Percentiles rank a stretch among this genome's conserved stretches.
Conservation (phyloP, 495 filamentous ascomycete species). For the Penicillium fimorum region DNA sequence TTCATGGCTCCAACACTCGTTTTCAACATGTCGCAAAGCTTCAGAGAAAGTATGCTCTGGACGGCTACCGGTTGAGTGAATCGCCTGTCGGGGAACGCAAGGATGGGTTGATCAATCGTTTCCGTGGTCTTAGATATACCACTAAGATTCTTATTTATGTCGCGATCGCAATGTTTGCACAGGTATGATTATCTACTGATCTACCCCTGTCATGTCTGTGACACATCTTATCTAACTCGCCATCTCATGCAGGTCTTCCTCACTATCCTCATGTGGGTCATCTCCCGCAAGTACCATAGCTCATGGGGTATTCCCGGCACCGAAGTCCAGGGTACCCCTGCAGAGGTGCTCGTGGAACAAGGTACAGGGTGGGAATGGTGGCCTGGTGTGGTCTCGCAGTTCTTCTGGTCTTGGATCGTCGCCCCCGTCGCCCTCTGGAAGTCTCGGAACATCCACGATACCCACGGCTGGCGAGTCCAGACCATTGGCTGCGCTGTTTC, state of each 20-base stretch:
- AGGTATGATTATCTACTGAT: conserved; percentile 17
- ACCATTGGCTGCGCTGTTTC: conserved; percentile 61
- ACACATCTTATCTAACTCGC: neutral
- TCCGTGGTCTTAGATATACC: conserved; percentile 31
- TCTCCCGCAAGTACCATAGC: conserved; percentile 65
- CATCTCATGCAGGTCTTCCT: conserved; percentile 40
- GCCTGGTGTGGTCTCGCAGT: conserved; percentile 62
- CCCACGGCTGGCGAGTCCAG: conserved; percentile 66
- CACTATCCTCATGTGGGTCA: conserved; percentile 59
- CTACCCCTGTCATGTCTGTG: neutral
- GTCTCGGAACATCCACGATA: conserved; percentile 56
- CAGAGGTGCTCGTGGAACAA: conserved; percentile 37
- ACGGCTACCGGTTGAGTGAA: conserved; percentile 9
- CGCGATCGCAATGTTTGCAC: conserved; percentile 28
- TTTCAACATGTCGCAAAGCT: conserved; percentile 61
- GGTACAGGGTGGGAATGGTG: conserved; percentile 66
- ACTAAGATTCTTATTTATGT: conserved; percentile 28
- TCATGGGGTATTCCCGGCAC: conserved; percentile 54
- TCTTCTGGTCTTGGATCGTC: conserved; percentile 62
- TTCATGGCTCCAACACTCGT: conserved; percentile 66
- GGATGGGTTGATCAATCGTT: conserved; percentile 25
- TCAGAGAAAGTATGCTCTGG: conserved; percentile 33
- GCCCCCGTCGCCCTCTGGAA: conserved; percentile 48
- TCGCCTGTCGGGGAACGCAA: conserved; percentile 8
- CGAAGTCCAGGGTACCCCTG: conserved; percentile 34